These are phyloP conservation scores for Chenopodium formosanum DNA, from an alignment of 148 eudicot species.

Conservation along the genomic window DNA sequence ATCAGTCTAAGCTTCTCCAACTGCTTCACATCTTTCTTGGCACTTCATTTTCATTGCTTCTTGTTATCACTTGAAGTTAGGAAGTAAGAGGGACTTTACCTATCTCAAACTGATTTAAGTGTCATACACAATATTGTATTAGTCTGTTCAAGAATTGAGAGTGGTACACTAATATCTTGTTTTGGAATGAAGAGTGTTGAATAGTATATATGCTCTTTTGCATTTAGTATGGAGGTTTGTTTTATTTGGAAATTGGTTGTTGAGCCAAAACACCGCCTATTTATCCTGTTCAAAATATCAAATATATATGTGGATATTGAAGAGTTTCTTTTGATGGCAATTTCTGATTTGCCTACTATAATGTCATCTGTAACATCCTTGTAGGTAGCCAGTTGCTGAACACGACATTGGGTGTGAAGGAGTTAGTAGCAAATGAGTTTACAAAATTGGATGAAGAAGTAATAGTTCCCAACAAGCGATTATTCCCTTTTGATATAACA, in stretches of 20 bases:
- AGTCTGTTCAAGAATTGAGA: background rate
- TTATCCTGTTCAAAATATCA: background rate
- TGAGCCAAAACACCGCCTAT: background rate
- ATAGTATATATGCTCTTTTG: background rate
- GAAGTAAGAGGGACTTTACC: background rate
- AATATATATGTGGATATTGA: background rate
- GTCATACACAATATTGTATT: background rate
- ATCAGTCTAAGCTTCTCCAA: background rate
- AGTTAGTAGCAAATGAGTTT: conserved; percentile 81
- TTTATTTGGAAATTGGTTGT: background rate
- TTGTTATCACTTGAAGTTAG: background rate
- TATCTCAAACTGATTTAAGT: background rate
- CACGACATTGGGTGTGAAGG: conserved; percentile 86
- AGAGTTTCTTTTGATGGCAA: background rate
- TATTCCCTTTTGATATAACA: conserved; percentile 71
- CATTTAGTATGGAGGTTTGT: too few relatives aligned
- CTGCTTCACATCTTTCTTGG: background rate
- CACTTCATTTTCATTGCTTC: background rate
- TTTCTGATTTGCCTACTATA: background rate
- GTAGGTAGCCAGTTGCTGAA: conserved; percentile 88
- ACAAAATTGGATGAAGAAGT: conserved; percentile 63
- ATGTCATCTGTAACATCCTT: conserved; percentile 10
- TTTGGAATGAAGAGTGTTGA: background rate
- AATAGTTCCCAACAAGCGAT: conserved; percentile 60
- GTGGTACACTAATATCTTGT: background rate